phyloP scores from a whole-genome alignment of 2,329 filamentous ascomycete genomes.

The Fusarium sterilihyphosum region DNA sequence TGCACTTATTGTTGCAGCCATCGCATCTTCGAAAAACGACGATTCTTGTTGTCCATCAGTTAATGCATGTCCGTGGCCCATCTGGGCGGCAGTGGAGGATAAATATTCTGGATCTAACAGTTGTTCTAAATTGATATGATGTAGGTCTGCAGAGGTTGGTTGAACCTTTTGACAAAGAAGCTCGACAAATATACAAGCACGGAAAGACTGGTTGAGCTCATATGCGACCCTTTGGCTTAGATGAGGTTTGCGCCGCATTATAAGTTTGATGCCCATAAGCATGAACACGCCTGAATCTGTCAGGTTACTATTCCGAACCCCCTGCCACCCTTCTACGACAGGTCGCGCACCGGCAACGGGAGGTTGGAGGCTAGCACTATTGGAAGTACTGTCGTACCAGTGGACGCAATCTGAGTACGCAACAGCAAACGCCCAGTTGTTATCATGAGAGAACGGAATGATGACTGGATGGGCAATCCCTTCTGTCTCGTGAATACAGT shows the following conservation, averaged over 20 bases:
- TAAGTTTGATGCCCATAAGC: background rate
- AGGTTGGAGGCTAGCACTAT: background rate
- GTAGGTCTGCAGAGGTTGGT: background rate
- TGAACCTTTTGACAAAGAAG: background rate
- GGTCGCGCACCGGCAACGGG: background rate
- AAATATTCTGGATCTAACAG: background rate
- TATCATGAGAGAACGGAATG: background rate
- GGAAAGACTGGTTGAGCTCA: background rate
- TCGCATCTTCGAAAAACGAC: background rate
- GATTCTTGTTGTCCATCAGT: background rate
- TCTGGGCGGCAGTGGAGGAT: background rate
- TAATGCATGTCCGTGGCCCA: background rate
- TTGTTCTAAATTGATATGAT: background rate
- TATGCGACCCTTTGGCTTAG: background rate
- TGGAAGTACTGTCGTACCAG: background rate
- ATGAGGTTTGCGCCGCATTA: background rate
- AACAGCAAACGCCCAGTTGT: background rate
- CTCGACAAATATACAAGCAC: background rate
- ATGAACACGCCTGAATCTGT: background rate
- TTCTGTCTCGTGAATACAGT: background rate
- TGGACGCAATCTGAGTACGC: background rate
- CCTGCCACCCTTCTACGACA: background rate
- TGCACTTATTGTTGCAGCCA: background rate
- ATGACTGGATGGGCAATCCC: background rate
- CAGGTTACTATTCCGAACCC: background rate